Evolutionary conservation across 805 yeast genomes (phyloP).

Genomic region (Brettanomyces nanus): DNA sequence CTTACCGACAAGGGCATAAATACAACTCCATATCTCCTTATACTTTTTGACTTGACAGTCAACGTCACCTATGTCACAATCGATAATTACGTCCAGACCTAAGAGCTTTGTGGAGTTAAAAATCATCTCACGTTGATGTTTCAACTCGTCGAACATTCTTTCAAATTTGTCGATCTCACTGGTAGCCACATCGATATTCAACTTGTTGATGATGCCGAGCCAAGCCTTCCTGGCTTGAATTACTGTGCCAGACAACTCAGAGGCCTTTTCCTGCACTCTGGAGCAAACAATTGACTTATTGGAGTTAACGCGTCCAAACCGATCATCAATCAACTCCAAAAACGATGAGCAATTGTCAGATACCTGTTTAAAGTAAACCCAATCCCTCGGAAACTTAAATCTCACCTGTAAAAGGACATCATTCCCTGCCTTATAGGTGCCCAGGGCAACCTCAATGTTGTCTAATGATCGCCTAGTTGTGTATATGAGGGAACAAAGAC

Average conservation of each 20-base stretch:
- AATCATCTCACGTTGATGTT: slow-evolving; percentile 14
- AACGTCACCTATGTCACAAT: slow-evolving; percentile 38
- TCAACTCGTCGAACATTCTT: slow-evolving; percentile 5
- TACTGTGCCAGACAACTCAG: slow-evolving; percentile 27
- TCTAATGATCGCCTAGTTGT: slow-evolving; percentile 16
- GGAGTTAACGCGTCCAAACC: slow-evolving; percentile 11
- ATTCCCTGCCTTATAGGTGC: slow-evolving; percentile 23
- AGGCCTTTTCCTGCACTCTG: slow-evolving; percentile 34
- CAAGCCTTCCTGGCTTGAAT: slow-evolving; percentile 33
- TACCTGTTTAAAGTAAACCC: slow-evolving; percentile 60
- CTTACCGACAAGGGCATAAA: slow-evolving; percentile 42
- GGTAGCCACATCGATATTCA: slow-evolving; percentile 38
- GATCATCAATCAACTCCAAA: slow-evolving; percentile 30
- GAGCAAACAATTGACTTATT: slow-evolving; percentile 36
- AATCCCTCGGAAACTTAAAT: slow-evolving; percentile 39
- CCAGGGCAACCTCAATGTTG: slow-evolving; percentile 16
- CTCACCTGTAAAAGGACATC: slow-evolving; percentile 29
- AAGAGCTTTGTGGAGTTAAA: slow-evolving; percentile 28
- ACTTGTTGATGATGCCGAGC: slow-evolving; percentile 37
- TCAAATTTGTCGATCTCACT: slow-evolving; percentile 24
- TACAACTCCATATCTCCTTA: slow-evolving; percentile 54
- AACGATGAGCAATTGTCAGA: slow-evolving; percentile 39
- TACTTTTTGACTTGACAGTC: slow-evolving; percentile 30
- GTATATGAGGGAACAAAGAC: slow-evolving; percentile 32
- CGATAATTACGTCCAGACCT: slow-evolving; percentile 25